These are phyloP conservation scores for Metarhizium robertsii DNA, from an alignment of 2,329 filamentous ascomycete species.

Conservation along the genomic window DNA sequence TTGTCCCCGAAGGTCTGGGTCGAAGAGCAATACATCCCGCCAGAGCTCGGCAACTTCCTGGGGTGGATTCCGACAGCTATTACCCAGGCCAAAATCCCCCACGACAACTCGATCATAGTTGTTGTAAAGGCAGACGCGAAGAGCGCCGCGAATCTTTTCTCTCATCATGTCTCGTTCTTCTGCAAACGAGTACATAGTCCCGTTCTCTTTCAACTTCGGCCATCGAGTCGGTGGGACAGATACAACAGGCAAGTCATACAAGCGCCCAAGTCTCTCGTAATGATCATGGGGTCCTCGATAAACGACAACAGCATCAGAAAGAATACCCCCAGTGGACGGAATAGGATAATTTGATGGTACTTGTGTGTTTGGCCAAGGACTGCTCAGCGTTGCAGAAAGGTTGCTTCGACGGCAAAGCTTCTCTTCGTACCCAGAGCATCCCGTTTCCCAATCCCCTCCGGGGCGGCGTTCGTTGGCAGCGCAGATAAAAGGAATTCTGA, in stretches of 20 bases:
- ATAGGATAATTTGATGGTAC: slow-evolving; percentile 57
- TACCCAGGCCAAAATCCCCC: slow-evolving; percentile 56
- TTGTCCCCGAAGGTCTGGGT: slow-evolving; percentile 51
- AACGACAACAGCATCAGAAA: slow-evolving; percentile 62
- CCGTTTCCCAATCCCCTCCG: slow-evolving; percentile 72
- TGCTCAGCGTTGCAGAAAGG: slow-evolving; percentile 57
- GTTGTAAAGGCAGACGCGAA: slow-evolving; percentile 58
- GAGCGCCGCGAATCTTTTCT: slow-evolving; percentile 62
- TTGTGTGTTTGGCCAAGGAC: slow-evolving; percentile 42
- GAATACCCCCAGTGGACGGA: slow-evolving; percentile 58
- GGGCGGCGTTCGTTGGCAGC: slow-evolving; percentile 67
- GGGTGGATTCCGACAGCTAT: slow-evolving; percentile 54
- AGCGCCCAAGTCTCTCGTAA: slow-evolving; percentile 48
- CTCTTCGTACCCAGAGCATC: slow-evolving; percentile 44
- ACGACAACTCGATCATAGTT: slow-evolving; percentile 49
- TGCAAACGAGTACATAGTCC: slow-evolving; percentile 61
- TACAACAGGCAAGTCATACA: slow-evolving; percentile 58
- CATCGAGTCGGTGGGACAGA: slow-evolving; percentile 63
- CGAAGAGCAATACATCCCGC: slow-evolving; percentile 55
- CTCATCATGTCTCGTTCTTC: slow-evolving; percentile 63
- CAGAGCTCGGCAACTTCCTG: slow-evolving; percentile 56
- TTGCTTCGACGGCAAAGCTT: slow-evolving; percentile 67
- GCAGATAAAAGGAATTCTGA: slow-evolving; percentile 57
- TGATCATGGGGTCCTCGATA: slow-evolving; percentile 61
- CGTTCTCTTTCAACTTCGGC: slow-evolving; percentile 61